Conservation (phyloP, 495 filamentous ascomycete species). For the Hypoxylon fragiforme region DNA sequence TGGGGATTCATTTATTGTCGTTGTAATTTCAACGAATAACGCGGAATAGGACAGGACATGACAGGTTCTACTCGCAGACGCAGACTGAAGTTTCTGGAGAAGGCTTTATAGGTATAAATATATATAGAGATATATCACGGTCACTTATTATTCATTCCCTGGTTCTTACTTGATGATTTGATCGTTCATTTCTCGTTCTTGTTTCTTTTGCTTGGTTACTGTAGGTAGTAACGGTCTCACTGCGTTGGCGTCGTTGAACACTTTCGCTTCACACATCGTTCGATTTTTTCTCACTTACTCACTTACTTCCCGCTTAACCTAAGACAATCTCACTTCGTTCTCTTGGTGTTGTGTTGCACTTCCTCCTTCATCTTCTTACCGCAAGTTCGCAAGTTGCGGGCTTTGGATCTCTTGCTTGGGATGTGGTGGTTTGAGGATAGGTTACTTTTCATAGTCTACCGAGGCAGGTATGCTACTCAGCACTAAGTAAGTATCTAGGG, state of each 20-base stretch:
- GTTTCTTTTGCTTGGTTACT: background rate
- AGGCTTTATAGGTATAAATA: too few relatives aligned
- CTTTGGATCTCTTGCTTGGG: background rate
- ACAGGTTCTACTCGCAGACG: too few relatives aligned
- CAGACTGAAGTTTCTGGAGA: too few relatives aligned
- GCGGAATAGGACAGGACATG: too few relatives aligned
- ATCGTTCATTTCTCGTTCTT: background rate
- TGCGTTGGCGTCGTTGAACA: slow-evolving; percentile 23
- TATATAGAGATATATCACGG: slow-evolving; percentile 24
- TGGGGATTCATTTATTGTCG: too few relatives aligned
- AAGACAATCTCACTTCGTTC: slow-evolving; percentile 8
- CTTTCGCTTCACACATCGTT: slow-evolving; percentile 7
- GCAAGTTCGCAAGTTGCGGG: too few relatives aligned
- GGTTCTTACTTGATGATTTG: slow-evolving; percentile 2
- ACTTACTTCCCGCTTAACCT: slow-evolving; percentile 2
- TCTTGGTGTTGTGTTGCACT: slow-evolving; percentile 11
- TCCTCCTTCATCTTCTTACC: too few relatives aligned
- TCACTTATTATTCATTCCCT: background rate
- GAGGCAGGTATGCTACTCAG: too few relatives aligned
- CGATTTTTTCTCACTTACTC: slow-evolving; percentile 7
- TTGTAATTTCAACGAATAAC: too few relatives aligned
- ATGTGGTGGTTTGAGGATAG: background rate
- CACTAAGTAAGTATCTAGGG: too few relatives aligned
- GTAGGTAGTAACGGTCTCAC: slow-evolving; percentile 14
- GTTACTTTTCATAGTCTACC: too few relatives aligned